phyloP scores from a whole-genome alignment of 2,329 filamentous ascomycete genomes.

The Colletotrichum sublineola region DNA sequence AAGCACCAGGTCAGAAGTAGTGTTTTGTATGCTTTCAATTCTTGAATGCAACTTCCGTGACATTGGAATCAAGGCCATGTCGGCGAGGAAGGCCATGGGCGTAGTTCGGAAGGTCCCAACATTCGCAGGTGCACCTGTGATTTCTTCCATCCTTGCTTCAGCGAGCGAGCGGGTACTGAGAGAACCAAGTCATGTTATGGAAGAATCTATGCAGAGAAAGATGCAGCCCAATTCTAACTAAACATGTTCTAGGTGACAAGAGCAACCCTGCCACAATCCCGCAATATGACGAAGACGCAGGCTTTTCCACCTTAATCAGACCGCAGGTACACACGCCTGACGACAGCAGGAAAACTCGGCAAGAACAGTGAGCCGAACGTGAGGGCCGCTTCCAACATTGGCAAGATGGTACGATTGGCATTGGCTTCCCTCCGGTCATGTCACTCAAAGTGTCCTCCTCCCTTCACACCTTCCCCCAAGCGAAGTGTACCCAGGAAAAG shows the following conservation, averaged over 20 bases:
- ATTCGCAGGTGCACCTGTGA: slow-evolving; percentile 10
- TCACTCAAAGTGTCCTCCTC: background rate
- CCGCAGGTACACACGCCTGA: background rate
- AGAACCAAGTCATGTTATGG: slow-evolving; percentile 1
- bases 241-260: background rate
- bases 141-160: background rate
- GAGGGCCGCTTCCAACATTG: background rate
- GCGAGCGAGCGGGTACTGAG: background rate
- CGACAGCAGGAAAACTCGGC: background rate
- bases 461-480: background rate
- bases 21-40: background rate
- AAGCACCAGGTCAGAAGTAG: background rate
- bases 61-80: background rate
- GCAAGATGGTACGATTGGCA: background rate
- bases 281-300: background rate
- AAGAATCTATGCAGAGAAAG: background rate
- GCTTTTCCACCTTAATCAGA: background rate
- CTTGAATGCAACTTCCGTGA: background rate
- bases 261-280: background rate
- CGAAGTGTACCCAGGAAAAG: background rate
- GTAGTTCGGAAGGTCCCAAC: background rate
- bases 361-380: background rate
- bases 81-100: background rate
- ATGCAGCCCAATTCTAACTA: background rate
- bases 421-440: slow-evolving; percentile 1